Base-by-base conservation (phyloP, 2,329 filamentous ascomycete genomes). In the Geosmithia putterillii region DNA sequence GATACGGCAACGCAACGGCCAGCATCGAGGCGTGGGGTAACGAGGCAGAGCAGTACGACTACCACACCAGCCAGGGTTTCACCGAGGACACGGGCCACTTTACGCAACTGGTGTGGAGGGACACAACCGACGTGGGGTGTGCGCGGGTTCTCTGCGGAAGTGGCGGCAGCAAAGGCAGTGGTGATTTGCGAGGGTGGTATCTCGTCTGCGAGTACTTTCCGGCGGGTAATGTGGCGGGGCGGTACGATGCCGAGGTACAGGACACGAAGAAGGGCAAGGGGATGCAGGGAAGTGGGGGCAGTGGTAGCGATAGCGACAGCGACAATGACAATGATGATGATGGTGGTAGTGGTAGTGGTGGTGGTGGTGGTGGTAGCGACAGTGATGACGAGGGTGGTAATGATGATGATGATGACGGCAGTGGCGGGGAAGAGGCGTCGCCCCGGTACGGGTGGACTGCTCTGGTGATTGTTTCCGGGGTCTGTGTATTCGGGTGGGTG, bases 141-240 rank as follows among this genome's bases (percentile, higher is more conserved):
- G 69, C 56, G 20, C 60, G 58, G 45, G 61, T 49, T 48, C 47
- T 68, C 38, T 75, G 70, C 41, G 60, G 57, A 1, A 56, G n/a
- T 32, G 10, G 15, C 28, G 57, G 36, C 17, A 28, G 32, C n/a
- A n/a, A n/a, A n/a, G n/a, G n/a, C n/a, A n/a, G n/a, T n/a, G n/a
- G n/a, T n/a, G n/a, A n/a, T n/a, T n/a, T n/a, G n/a, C n/a, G n/a
- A n/a, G 78, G 77, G 0, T 84, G 77, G 75, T 83, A 74, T 57
- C 63, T 85, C 1, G 78, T 78, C 20, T 86, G 81, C 51, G 79
- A 85, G 61, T 86, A 85, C 59, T 80, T 67, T 64, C 81, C 82
- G 1, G 57, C 67, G 1, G 82, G 82, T 0, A 86, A 86, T 52
- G 64, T 85, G 0, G 54, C 69, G 2, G 75, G 71, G 0, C 55